These are phyloP conservation scores for Volvox africanus DNA, from an alignment of 139 green algal genomes.

Conservation along the genomic window DNA sequence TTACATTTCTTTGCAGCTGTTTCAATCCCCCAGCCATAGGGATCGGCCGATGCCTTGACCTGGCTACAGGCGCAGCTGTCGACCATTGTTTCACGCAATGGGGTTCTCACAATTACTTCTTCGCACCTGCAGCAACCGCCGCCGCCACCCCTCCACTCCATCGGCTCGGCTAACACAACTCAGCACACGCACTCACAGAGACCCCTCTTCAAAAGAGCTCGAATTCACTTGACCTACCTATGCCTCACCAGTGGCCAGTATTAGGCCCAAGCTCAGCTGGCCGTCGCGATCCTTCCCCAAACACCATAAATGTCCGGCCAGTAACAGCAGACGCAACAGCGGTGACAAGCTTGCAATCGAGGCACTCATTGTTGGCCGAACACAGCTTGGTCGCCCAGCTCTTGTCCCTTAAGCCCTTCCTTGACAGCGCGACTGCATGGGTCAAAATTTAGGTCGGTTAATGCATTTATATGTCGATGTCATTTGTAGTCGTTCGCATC, in stretches of 20 bases:
- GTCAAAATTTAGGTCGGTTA: neutral
- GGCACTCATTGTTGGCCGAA: slow-evolving; percentile 66
- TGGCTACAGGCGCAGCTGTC: too few species aligned
- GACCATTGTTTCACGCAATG: too few species aligned
- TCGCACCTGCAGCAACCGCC: too few species aligned
- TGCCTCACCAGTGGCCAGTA: neutral
- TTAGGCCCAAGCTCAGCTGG: neutral
- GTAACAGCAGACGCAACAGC: neutral
- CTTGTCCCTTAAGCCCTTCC: slow-evolving; percentile 81
- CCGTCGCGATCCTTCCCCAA: neutral
- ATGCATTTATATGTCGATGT: too few species aligned
- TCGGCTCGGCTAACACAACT: too few species aligned
- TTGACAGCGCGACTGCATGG: slow-evolving; percentile 46
- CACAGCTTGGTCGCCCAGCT: slow-evolving; percentile 94
- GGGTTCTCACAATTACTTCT: too few species aligned
- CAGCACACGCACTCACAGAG: too few species aligned
- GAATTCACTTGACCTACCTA: neutral
- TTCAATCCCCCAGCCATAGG: too few species aligned
- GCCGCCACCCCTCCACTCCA: too few species aligned
- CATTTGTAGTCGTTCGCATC: too few species aligned
- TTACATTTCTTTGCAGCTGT: too few species aligned
- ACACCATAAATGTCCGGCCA: neutral
- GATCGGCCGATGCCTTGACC: too few species aligned
- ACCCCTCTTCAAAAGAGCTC: neutral
- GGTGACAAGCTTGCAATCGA: neutral